A percentile compares a stretch with the other conserved stretches of the same genome.
Evolutionary conservation across 192 early-diverging fungal genomes (phyloP).

Genomic region (Geranomyces michiganensis): DNA sequence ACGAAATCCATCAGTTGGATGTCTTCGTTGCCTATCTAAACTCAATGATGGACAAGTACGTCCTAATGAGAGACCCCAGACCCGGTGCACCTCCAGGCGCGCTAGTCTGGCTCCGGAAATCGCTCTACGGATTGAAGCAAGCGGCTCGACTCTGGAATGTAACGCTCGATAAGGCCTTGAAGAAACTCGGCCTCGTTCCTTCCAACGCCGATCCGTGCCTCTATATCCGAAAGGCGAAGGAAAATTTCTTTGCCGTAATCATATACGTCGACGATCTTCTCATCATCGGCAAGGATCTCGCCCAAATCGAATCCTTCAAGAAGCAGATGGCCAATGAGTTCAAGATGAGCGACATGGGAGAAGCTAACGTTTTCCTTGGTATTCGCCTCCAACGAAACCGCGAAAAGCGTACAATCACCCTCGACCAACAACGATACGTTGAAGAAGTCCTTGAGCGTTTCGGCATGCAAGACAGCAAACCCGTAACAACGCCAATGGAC

Average conservation of each 20-base stretch:
- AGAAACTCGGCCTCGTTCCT: conserved; percentile 1
- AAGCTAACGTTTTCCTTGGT: background rate
- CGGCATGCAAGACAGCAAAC: background rate
- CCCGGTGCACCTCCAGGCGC: conserved; percentile 17
- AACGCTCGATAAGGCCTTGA: conserved; percentile 6
- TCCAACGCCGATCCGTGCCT: conserved; percentile 7
- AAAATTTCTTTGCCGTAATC: conserved; percentile 11
- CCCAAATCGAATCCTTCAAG: background rate
- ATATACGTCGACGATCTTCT: conserved; percentile 49
- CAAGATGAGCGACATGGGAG: conserved; percentile 4
- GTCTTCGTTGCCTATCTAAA: conserved; percentile 42
- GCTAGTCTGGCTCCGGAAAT: background rate
- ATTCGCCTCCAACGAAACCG: conserved; percentile 12
- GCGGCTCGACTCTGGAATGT: conserved; percentile 20
- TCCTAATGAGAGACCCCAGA: conserved; percentile 39
- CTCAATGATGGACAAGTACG: conserved; percentile 25
- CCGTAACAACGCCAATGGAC: background rate
- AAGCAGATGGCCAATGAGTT: background rate
- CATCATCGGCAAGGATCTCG: background rate
- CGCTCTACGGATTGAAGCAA: conserved; percentile 31
- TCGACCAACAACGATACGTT: conserved; percentile 18
- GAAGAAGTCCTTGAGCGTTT: conserved; percentile 8
- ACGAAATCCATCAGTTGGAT: conserved; percentile 39
- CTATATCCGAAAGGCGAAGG: conserved; percentile 11
- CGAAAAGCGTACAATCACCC: background rate